Evolutionary conservation across 352 stramenopile genomes (phyloP).

Genomic region (Elongisporangium prolatum): DNA sequence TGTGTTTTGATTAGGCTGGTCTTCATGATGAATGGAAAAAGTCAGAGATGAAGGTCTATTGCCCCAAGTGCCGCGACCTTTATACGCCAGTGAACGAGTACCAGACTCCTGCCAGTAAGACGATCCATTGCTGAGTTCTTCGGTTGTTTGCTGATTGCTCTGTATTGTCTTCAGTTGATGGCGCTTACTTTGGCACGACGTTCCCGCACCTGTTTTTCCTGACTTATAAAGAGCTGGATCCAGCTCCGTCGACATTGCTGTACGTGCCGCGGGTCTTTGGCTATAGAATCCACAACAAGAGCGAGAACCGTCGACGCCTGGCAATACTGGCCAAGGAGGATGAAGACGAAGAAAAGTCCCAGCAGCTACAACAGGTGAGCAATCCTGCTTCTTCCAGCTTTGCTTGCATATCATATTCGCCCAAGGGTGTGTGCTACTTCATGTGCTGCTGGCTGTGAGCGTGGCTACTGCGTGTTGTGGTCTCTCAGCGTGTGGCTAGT

Average conservation of each 20-base stretch:
- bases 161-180: conserved; percentile 72
- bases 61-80: conserved; percentile 84
- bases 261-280: conserved; percentile 90
- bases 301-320: conserved; percentile 76
- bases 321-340: conserved; percentile 78
- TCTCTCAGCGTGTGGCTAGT: conserved; percentile 3
- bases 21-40: conserved; percentile 88
- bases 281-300: conserved; percentile 91
- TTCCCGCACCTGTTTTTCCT: conserved; percentile 99
- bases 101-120: conserved; percentile 78
- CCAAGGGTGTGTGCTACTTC: conserved; percentile 16
- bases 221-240: conserved; percentile 93
- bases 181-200: conserved; percentile 97
- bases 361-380: conserved; percentile 54
- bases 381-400: conserved; percentile 13
- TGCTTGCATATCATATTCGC: conserved; percentile 9
- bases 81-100: conserved; percentile 85
- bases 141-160: background rate
- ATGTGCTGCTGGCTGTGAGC: conserved; percentile 11
- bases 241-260: conserved; percentile 72
- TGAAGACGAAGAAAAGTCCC: conserved; percentile 66
- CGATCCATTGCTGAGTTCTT: too few relatives aligned
- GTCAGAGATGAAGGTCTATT: conserved; percentile 90
- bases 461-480: conserved; percentile 5
- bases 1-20: conserved; percentile 39